phyloP scores from a whole-genome alignment of 495 filamentous ascomycete species.

The Penicillium desertorum region DNA sequence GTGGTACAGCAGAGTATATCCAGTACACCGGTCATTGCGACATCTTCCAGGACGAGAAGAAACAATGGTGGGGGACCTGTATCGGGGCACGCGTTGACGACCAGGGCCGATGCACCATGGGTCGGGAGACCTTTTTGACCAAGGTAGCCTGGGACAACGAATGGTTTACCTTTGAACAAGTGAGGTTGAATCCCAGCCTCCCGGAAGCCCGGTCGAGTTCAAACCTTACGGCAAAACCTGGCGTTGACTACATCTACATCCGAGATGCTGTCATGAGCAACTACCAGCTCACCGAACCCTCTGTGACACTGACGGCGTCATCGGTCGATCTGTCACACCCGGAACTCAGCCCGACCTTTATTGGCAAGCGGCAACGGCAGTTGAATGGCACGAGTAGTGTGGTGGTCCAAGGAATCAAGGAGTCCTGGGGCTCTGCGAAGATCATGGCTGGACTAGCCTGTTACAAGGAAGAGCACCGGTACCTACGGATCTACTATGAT shows the following conservation, averaged over 20 bases:
- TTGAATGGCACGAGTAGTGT: slow-evolving; percentile 8
- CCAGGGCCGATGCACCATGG: slow-evolving; percentile 55
- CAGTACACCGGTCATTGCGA: slow-evolving; percentile 36
- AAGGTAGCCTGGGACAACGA: slow-evolving; percentile 48
- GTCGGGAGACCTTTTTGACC: slow-evolving; percentile 56
- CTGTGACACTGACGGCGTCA: slow-evolving; percentile 8
- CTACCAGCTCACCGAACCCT: slow-evolving; percentile 3
- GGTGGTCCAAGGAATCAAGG: neutral
- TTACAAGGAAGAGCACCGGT: slow-evolving; percentile 16
- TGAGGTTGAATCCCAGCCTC: slow-evolving; percentile 9
- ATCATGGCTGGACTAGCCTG: neutral
- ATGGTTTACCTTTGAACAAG: slow-evolving; percentile 12
- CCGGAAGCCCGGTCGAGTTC: slow-evolving; percentile 7
- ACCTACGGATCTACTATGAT: slow-evolving; percentile 10
- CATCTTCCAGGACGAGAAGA: slow-evolving; percentile 42
- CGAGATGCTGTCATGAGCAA: slow-evolving; percentile 12
- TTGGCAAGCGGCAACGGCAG: slow-evolving; percentile 19
- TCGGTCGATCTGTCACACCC: slow-evolving; percentile 12
- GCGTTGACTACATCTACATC: slow-evolving; percentile 13
- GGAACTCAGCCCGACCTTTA: slow-evolving; percentile 11
- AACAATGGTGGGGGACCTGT: slow-evolving; percentile 54
- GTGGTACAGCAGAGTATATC: slow-evolving; percentile 38
- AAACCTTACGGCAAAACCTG: slow-evolving; percentile 6
- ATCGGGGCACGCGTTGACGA: slow-evolving; percentile 43
- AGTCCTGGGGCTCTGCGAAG: slow-evolving; percentile 4